phyloP scores from a whole-genome alignment of 805 yeast genomes.

The Danielia reshetovae region DNA sequence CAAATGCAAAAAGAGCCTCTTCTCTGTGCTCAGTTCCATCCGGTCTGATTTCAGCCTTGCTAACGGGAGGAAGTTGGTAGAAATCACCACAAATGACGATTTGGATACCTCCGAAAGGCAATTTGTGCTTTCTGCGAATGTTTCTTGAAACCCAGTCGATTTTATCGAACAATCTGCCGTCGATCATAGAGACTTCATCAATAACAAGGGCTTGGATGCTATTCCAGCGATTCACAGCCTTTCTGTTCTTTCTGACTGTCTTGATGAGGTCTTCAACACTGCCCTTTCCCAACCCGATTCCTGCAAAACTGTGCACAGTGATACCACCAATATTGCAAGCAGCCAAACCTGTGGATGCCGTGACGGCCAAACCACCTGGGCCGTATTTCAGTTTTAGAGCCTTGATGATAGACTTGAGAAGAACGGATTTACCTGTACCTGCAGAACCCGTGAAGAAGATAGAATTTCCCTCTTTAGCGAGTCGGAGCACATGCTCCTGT shows the following conservation, averaged over 20 bases:
- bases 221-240: slow-evolving; percentile 56
- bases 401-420: slow-evolving; percentile 59
- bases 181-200: slow-evolving; percentile 95
- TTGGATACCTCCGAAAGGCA: slow-evolving; percentile 94
- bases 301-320: slow-evolving; percentile 82
- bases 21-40: slow-evolving; percentile 17
- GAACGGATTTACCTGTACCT: slow-evolving; percentile 82
- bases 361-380: slow-evolving; percentile 61
- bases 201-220: slow-evolving; percentile 67
- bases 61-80: slow-evolving; percentile 91
- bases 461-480: slow-evolving; percentile 52
- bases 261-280: slow-evolving; percentile 42
- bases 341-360: slow-evolving; percentile 96
- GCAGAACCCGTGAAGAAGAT: slow-evolving; percentile 82
- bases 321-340: slow-evolving; percentile 92
- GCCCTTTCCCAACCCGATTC: slow-evolving; percentile 75
- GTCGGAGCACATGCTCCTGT: slow-evolving; percentile 60
- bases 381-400: slow-evolving; percentile 32
- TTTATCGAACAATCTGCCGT: slow-evolving; percentile 71
- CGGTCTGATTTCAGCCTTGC: slow-evolving; percentile 27
- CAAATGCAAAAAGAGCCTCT: slow-evolving; percentile 61
- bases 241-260: slow-evolving; percentile 45
- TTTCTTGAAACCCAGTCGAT: slow-evolving; percentile 64
- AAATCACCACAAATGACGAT: slow-evolving; percentile 91
- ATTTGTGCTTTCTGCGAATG: slow-evolving; percentile 42